Conservation (phyloP, 208 protist genomes). For the Trypanosoma boissoni region DNA sequence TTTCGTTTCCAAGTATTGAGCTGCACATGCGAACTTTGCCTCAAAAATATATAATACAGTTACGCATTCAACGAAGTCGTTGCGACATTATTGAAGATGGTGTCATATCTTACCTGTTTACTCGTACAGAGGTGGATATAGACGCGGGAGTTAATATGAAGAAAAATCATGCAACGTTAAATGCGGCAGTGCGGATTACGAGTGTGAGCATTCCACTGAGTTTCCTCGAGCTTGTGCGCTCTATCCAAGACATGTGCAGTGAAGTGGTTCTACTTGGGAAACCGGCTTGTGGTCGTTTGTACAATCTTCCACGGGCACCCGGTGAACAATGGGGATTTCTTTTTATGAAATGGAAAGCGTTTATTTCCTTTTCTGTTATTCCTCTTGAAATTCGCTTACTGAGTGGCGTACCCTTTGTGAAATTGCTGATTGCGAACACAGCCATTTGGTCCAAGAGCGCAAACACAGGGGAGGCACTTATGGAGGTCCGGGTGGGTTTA, state of each 20-base stretch:
- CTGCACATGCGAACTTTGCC: neutral
- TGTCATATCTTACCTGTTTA: neutral
- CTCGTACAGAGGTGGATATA: constrained; percentile 7
- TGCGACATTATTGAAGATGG: constrained; percentile 10
- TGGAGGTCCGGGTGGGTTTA: constrained; percentile 53
- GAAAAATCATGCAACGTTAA: constrained; percentile 3
- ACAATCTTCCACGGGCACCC: neutral
- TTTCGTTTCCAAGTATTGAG: constrained; percentile 10
- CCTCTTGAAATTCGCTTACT: constrained; percentile 42
- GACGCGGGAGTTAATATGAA: constrained; percentile 1
- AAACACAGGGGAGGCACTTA: constrained; percentile 20
- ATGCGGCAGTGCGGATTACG: constrained; percentile 6
- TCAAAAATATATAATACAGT: neutral
- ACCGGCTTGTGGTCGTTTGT: neutral
- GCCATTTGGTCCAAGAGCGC: constrained; percentile 49
- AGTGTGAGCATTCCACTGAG: constrained; percentile 21
- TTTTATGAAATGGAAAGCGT: constrained; percentile 43
- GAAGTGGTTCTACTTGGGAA: neutral
- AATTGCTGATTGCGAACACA: constrained; percentile 42
- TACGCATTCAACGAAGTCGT: constrained; percentile 1
- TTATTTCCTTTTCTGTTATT: constrained; percentile 49
- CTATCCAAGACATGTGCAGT: constrained; percentile 1
- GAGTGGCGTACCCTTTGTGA: constrained; percentile 31
- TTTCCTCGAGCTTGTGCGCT: neutral
- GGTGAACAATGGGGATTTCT: constrained; percentile 15